Base-by-base conservation (phyloP, 2,329 filamentous ascomycete species). In the Fusarium secorum region DNA sequence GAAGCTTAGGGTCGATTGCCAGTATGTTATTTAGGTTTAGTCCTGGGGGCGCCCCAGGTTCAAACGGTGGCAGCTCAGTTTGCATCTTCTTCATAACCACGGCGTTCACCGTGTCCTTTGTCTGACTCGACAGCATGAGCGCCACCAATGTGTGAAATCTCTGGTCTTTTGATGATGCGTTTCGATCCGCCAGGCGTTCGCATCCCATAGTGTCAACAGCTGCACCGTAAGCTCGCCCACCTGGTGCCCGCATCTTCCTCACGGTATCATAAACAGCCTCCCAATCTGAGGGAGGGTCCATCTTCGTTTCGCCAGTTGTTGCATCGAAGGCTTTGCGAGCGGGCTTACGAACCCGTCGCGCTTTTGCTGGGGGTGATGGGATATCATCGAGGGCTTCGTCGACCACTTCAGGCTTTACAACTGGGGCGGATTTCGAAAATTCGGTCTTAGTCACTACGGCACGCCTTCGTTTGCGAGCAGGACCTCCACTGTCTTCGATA, bases 131-230 rank as follows among this genome's bases (percentile, higher is more conserved):
- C 36, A 98, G 87, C 95, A 98, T 97, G 68, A 98, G 85, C 18
- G 94, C 89, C 41, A 97, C 86, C 33, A 98, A 87, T 6, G 93
- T 97, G 77, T 98, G 95, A 75, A 97, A 95, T 11, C 95, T 88
- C 78, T 90, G 89, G 77, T 88, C 87, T 63, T 82, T 84, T 30
- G 84, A 78, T 62, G 82, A 85, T 15, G 86, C 85, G 3, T 75
- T 80, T 20, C 82, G 79, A 51, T 86, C 82, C 5, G 92, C 93
- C 14, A 96, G 85, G 11, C 88, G 88, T 81, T 94, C 94, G 81
- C 96, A 99, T 15, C 96, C 96, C 95, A 98, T 98, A 1, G 95
- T 98, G 80, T 99, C 96, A 15, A 99, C 96, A 1, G 95, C 93
- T 2, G 96, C 96, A 87, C 92, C 81, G 83, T 87, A 78, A 78